Percentiles rank a stretch among this genome's conserved stretches.
These are phyloP conservation scores for Cucurbita pepo DNA, from an alignment of 306 rosid genomes.

Conservation along the genomic window DNA sequence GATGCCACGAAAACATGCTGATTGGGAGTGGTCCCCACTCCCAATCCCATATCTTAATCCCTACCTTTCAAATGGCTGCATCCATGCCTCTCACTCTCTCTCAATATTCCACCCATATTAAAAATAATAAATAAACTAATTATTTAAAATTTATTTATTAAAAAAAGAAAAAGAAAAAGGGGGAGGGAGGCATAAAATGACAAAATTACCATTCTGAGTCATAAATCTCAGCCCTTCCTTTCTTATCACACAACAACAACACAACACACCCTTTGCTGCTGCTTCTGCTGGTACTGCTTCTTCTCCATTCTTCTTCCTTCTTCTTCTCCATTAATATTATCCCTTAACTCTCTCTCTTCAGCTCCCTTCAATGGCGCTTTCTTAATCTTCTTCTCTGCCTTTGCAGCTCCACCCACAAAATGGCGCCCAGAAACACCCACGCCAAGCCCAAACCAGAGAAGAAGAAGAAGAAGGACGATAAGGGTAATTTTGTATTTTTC, in stretches of 20 bases:
- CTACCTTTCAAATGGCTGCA: background rate
- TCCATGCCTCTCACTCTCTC: background rate
- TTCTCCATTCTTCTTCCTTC: constrained; percentile 8
- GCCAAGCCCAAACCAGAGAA: constrained; percentile 65
- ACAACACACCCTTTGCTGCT: constrained; percentile 5
- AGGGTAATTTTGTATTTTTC: constrained; percentile 22
- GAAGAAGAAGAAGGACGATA: constrained; percentile 92
- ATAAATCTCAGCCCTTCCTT: constrained; percentile 93
- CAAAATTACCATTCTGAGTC: constrained; percentile 30
- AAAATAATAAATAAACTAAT: background rate
- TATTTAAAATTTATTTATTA: too few species aligned
- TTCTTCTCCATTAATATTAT: background rate
- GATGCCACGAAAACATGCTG: background rate
- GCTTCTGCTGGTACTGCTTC: background rate
- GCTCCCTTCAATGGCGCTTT: too few species aligned
- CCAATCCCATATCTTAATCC: background rate
- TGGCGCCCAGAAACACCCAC: constrained; percentile 84
- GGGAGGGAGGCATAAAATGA: constrained; percentile 11
- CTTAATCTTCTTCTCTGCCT: background rate
- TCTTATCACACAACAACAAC: constrained; percentile 55
- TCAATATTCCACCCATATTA: background rate
- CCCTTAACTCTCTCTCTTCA: too few species aligned
- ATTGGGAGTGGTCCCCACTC: background rate
- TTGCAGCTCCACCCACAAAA: background rate
- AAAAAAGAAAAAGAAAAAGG: too few species aligned